Percentiles rank a stretch among this genome's conserved stretches.
Evolutionary conservation across 83 land plant genomes (phyloP).

Genomic region (Thuja plicata): DNA sequence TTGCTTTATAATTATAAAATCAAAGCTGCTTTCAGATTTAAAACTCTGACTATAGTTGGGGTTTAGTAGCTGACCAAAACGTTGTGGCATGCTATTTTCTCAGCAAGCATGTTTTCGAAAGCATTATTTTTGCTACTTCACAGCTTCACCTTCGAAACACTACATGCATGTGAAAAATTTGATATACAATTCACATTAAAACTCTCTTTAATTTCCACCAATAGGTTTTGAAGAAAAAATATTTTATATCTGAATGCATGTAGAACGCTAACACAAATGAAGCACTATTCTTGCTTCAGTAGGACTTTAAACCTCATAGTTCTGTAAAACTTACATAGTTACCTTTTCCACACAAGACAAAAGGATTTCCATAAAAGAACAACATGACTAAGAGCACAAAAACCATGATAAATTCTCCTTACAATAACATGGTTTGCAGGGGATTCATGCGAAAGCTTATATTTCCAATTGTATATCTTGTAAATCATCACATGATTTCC

Average conservation of each 20-base stretch:
- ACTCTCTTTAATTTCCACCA: not conserved
- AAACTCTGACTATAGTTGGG: not conserved
- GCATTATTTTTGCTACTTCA: not conserved
- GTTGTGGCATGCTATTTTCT: not conserved
- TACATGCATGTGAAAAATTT: not conserved
- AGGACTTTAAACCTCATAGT: not conserved
- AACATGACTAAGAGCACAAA: not conserved
- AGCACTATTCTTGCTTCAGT: not conserved
- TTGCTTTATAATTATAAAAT: not conserved
- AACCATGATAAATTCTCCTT: not conserved
- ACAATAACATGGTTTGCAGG: constrained; percentile 2
- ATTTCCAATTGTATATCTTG: constrained; percentile 14
- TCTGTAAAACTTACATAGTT: not conserved
- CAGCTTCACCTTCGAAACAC: not conserved
- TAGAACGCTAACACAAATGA: not conserved
- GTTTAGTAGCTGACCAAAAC: not conserved
- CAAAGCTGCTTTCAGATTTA: not conserved
- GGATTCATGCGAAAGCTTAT: constrained; percentile 10
- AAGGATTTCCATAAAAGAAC: not conserved
- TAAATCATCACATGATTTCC: not conserved
- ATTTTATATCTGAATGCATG: not conserved
- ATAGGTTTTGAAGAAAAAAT: not conserved
- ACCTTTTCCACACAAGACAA: not conserved
- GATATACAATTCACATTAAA: not conserved
- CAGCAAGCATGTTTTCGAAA: not conserved